Evolutionary conservation across 192 early-diverging fungal genomes (phyloP), one percentile per base, ranked within the genome.

Genomic region (Backusella psychrophila): DNA sequence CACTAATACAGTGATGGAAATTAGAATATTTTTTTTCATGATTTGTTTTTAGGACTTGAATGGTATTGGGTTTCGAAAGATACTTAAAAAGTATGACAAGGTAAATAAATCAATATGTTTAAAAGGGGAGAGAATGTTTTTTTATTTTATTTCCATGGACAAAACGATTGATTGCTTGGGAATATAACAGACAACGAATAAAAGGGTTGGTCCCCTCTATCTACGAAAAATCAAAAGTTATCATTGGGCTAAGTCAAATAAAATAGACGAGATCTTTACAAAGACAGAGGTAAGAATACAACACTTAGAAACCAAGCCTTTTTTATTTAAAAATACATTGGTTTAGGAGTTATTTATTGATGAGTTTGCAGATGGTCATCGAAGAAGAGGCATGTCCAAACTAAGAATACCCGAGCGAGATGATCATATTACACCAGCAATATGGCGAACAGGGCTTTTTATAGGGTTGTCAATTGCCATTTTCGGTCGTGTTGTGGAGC

Each of bases 71-170:
- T 91, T 92, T 23, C 77, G 85, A 69, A 93, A 94, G 78, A 91
- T 92, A 68, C 82, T 94, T 36, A 91, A 93, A 70, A 94, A 94
- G 81, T 94, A 90, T 82, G 92, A 93, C 70, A 92, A 91, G 77
- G 86, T 87, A 15, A 79, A 69, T 39, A 9, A 46, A 7, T 19
- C 8, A 63, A 26, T 26, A 2, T 29, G 56, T 63, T 12, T 29
- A 23, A 33, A 33, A 19, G 17, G 12, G 56, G n/a, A 0, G 36
- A 33, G 33, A 3, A 33, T 33, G 2, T 1, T 33, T 33, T 33
- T 33, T 4, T n/a, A n/a, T 38, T 17, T 19, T 49, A 6, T n/a
- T 19, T 17, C 6, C 17, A 49, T 49, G 6, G 33, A 33, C 33
- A 17, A 34, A 39, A 21, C 0, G 12, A 53, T 70, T 77, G 4